Percentiles rank a stretch among this genome's conserved stretches.
Conservation (phyloP, 2,329 filamentous ascomycete species). For the Juglanconis oblonga region DNA sequence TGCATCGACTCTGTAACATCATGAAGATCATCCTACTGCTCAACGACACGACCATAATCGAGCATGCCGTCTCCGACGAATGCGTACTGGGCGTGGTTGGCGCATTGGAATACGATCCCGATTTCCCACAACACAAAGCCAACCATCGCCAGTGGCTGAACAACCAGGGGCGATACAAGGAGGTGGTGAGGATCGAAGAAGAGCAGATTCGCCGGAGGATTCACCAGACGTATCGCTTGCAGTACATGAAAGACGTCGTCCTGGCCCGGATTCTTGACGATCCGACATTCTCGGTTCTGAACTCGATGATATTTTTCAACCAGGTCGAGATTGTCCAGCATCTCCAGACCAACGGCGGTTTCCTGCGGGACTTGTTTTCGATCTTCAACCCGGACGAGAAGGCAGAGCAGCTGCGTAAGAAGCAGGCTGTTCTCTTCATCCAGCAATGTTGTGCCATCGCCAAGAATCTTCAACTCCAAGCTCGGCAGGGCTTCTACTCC, state of each 20-base stretch:
- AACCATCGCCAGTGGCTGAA: slow-evolving; percentile 93
- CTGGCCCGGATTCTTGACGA: slow-evolving; percentile 94
- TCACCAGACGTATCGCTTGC: slow-evolving; percentile 90
- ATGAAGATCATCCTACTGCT: slow-evolving; percentile 95
- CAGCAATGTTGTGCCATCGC: slow-evolving; percentile 93
- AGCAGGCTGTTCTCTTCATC: slow-evolving; percentile 93
- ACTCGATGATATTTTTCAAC: slow-evolving; percentile 98
- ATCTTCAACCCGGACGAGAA: slow-evolving; percentile 67
- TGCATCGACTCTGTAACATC: slow-evolving; percentile 93
- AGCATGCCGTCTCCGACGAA: slow-evolving; percentile 86
- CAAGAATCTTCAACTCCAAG: slow-evolving; percentile 86
- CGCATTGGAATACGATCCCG: slow-evolving; percentile 94
- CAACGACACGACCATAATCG: slow-evolving; percentile 93
- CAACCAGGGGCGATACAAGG: slow-evolving; percentile 87
- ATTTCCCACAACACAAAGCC: slow-evolving; percentile 95
- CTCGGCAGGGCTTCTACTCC: slow-evolving; percentile 77
- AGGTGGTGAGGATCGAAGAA: slow-evolving; percentile 91
- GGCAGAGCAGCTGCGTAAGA: slow-evolving; percentile 68
- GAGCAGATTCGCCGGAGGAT: slow-evolving; percentile 82
- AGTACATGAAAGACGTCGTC: slow-evolving; percentile 98
- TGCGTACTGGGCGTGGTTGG: slow-evolving; percentile 90
- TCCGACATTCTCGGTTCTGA: slow-evolving; percentile 94
- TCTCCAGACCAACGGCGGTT: slow-evolving; percentile 75
- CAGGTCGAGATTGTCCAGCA: slow-evolving; percentile 97
- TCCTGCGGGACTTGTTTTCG: slow-evolving; percentile 81